These are phyloP conservation scores for Moesziomyces globuligerus DNA, from an alignment of 1,284 basidiomycete genomes.

Conservation along the genomic window DNA sequence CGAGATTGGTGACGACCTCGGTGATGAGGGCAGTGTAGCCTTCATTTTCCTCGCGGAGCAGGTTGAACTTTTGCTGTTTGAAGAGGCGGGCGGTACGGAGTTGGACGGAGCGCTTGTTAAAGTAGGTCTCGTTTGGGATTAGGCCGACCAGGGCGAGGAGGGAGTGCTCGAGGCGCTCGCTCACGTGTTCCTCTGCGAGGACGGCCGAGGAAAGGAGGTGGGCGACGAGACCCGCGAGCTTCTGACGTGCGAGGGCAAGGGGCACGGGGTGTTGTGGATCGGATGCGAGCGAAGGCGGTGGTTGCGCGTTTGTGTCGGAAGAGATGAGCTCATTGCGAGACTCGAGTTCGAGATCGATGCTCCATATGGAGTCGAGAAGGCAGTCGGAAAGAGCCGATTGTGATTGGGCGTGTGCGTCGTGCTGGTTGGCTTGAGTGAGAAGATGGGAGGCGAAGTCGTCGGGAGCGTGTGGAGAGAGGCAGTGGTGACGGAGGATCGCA, in stretches of 20 bases:
- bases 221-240: slow-evolving; percentile 23
- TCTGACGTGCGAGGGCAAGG: slow-evolving; percentile 26
- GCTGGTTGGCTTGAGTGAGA: background rate
- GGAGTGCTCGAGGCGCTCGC: slow-evolving; percentile 47
- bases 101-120: slow-evolving; percentile 57
- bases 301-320: background rate
- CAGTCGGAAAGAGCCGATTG: slow-evolving; percentile 15
- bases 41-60: slow-evolving; percentile 95
- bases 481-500: slow-evolving; percentile 8
- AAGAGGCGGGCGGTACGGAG: slow-evolving; percentile 71
- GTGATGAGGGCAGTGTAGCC: slow-evolving; percentile 92
- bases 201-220: slow-evolving; percentile 22
- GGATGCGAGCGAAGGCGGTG: slow-evolving; percentile 3
- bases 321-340: slow-evolving; percentile 42
- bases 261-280: slow-evolving; percentile 17
- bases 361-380: slow-evolving; percentile 58
- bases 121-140: slow-evolving; percentile 49
- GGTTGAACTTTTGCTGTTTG: slow-evolving; percentile 98
- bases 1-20: slow-evolving; percentile 82
- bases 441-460: slow-evolving; percentile 7
- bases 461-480: slow-evolving; percentile 9
- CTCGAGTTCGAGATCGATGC: slow-evolving; percentile 59
- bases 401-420: background rate
- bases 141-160: slow-evolving; percentile 49
- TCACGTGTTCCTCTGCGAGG: slow-evolving; percentile 15